These are phyloP conservation scores for Chrysochromulina tobinii DNA, from an alignment of 78 protist genomes.

Conservation along the genomic window DNA sequence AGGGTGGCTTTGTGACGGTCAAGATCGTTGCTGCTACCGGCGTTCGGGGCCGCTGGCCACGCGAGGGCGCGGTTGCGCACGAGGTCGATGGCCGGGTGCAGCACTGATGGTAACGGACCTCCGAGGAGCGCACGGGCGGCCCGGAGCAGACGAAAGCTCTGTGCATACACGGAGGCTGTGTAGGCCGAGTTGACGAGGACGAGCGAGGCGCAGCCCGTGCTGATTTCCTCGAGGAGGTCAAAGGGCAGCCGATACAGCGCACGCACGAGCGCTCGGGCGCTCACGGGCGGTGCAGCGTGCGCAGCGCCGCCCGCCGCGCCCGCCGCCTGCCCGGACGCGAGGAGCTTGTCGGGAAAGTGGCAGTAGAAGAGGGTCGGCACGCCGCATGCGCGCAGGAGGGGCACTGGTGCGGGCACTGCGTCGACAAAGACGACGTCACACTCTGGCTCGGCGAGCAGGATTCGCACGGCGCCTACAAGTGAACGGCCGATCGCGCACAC, in stretches of 20 bases:
- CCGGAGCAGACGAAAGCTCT: background rate
- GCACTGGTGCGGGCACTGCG: background rate
- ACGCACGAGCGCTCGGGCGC: background rate
- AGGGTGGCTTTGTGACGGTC: too few species aligned
- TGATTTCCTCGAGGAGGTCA: slow-evolving; percentile 88
- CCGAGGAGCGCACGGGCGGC: background rate
- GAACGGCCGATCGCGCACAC: slow-evolving; percentile 83
- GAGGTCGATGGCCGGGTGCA: background rate
- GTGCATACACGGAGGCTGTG: background rate
- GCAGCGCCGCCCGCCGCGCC: background rate
- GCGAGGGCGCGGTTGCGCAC: background rate
- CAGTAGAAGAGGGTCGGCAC: slow-evolving; percentile 90
- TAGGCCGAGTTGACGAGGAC: slow-evolving; percentile 31
- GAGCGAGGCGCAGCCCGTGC: slow-evolving; percentile 33
- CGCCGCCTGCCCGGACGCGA: background rate
- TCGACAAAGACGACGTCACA: slow-evolving; percentile 24
- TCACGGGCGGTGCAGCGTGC: background rate
- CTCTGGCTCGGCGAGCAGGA: background rate
- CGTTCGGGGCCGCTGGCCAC: background rate
- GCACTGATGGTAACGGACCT: background rate
- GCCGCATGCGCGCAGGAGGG: background rate
- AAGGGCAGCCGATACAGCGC: slow-evolving; percentile 86
- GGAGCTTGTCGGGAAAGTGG: slow-evolving; percentile 95
- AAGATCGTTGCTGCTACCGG: too few species aligned
- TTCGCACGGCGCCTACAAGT: slow-evolving; percentile 58